phyloP scores from a whole-genome alignment of 2,329 filamentous ascomycete genomes.

The Aspergillus ochraceus region DNA sequence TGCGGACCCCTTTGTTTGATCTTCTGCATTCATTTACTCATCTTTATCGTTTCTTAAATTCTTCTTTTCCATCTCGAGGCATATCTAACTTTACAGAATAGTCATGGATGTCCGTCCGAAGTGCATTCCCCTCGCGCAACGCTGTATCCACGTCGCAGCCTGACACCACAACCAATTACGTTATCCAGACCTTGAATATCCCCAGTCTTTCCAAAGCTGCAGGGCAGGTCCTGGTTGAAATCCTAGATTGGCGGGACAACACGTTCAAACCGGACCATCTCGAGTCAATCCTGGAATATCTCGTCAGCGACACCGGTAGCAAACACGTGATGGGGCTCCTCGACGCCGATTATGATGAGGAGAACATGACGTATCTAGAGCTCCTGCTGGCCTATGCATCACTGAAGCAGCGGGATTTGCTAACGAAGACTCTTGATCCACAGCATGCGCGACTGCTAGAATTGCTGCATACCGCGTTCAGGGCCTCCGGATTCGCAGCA shows the following conservation, averaged over 20 bases:
- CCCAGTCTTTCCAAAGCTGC: conserved; percentile 29
- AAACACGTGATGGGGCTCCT: conserved; percentile 32
- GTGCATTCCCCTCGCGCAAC: conserved; percentile 23
- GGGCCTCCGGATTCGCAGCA: conserved; percentile 40
- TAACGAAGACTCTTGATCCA: conserved; percentile 30
- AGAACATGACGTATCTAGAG: conserved; percentile 42
- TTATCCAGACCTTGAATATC: conserved; percentile 28
- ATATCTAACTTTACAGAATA: conserved; percentile 16
- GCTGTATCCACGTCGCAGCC: conserved; percentile 20
- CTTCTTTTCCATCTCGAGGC: not conserved
- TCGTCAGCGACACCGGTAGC: conserved; percentile 35
- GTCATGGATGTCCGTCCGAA: conserved; percentile 38
- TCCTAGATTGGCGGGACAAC: conserved; percentile 29
- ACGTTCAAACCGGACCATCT: conserved; percentile 28
- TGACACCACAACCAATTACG: conserved; percentile 20
- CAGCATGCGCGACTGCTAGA: conserved; percentile 35
- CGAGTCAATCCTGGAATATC: conserved; percentile 31
- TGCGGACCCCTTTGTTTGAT: not conserved
- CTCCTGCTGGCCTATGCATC: conserved; percentile 40
- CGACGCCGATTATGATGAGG: conserved; percentile 38
- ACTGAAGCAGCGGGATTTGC: conserved; percentile 30
- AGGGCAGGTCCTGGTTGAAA: conserved; percentile 36
- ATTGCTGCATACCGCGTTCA: conserved; percentile 40
- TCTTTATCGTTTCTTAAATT: too few species aligned
- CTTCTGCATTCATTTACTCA: too few species aligned